phyloP scores from a whole-genome alignment of 805 yeast genomes.

The Candida hungchunana region DNA sequence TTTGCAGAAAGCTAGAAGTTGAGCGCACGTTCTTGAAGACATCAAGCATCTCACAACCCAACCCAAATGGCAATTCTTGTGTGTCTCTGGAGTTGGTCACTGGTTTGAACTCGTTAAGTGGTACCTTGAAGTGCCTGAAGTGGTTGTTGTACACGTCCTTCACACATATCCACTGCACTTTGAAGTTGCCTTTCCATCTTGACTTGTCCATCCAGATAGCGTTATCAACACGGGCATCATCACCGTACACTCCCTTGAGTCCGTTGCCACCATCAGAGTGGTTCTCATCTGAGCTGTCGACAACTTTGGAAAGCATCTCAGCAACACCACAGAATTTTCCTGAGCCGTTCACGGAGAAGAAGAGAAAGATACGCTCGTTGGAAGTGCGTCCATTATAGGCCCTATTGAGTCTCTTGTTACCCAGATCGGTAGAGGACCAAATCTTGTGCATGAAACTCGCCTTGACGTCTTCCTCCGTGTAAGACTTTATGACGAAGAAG shows the following conservation, averaged over 20 bases:
- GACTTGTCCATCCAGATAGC: constrained; percentile 43
- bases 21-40: constrained; percentile 32
- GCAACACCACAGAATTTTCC: constrained; percentile 58
- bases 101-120: constrained; percentile 44
- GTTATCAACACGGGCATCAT: too few species aligned
- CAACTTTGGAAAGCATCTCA: constrained; percentile 39
- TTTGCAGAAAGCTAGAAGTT: constrained; percentile 16
- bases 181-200: constrained; percentile 50
- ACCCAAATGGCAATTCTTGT: constrained; percentile 48
- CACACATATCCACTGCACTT: constrained; percentile 48
- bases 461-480: constrained; percentile 42
- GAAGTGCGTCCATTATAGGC: constrained; percentile 30
- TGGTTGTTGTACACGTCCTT: constrained; percentile 47
- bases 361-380: constrained; percentile 38
- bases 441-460: constrained; percentile 45
- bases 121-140: constrained; percentile 39
- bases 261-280: too few species aligned
- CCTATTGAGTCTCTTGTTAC: constrained; percentile 46
- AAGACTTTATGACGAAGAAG: constrained; percentile 54
- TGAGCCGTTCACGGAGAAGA: constrained; percentile 55
- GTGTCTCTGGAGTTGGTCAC: constrained; percentile 61
- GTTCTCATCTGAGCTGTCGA: too few species aligned
- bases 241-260: too few species aligned
- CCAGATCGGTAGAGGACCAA: constrained; percentile 59
- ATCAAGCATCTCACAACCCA: constrained; percentile 44